Base-by-base conservation (phyloP, 306 rosid species). In the Datisca glomerata region DNA sequence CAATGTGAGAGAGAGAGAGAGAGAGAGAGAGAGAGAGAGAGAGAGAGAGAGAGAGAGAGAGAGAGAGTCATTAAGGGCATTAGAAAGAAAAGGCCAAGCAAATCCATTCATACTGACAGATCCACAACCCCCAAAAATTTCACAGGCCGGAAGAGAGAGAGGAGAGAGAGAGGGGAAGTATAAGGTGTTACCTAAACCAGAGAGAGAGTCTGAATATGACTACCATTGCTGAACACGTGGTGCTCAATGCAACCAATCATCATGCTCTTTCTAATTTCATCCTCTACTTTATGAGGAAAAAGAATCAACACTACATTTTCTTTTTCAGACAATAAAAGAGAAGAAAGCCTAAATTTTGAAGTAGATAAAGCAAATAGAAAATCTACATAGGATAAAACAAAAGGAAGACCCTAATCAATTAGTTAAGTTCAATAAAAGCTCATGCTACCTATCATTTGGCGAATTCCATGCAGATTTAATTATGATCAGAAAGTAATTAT, bases 81-180 rank as follows among this genome's bases (percentile, higher is more conserved):
- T 22, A 47, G n/a, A 47, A 43, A 69, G 66, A 69, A 69, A 58
- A 69, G 47, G 70, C 75, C 75, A 69, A 69, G 63, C 54, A 63
- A 68, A 62, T 63, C 75, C 70, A 57, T 57, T 69, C 70, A 63
- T 47, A 63, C 75, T 69, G 60, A 69, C 70, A 68, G 34, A 62
- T 43, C 55, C 57, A 58, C 70, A 48, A 53, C 57, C 63, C 75
- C 66, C 66, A 37, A 68, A 41, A 59, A 57, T 11, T 61, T 51
- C n/a, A 8, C 42, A 25, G 41, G 8, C 23, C 36, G 47, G 24
- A 66, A 41, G 53, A 58, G 63, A 55, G 33, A 18, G 55, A 19
- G 36, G 15, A 24, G 45, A 42, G 54, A 23, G 44, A 60, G 57
- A 45, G 53, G 51, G 43, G 5, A 2, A 37, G 53, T 61, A 57